Conservation (phyloP, 352 stramenopile genomes). For the Phytophthora megakarya region DNA sequence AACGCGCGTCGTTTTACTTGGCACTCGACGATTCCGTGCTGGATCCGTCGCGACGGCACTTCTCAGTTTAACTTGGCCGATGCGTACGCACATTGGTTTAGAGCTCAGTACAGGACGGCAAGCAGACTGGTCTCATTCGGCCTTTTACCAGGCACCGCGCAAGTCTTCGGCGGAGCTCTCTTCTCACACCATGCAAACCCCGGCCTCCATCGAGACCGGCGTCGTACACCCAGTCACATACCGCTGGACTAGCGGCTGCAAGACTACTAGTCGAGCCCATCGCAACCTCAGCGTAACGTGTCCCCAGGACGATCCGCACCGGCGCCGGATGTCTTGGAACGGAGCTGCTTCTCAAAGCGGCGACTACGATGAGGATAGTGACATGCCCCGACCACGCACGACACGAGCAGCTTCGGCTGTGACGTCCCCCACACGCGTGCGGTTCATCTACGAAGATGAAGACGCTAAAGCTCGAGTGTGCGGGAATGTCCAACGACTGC, state of each 20-base stretch:
- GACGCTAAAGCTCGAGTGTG: slow-evolving; percentile 41
- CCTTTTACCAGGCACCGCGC: slow-evolving; percentile 32
- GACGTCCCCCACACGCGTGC: slow-evolving; percentile 33
- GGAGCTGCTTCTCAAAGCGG: slow-evolving; percentile 2
- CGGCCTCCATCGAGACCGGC: slow-evolving; percentile 13
- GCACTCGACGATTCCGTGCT: slow-evolving; percentile 9
- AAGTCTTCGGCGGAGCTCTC: slow-evolving; percentile 14
- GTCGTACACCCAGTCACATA: slow-evolving; percentile 29
- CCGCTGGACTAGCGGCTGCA: slow-evolving; percentile 30
- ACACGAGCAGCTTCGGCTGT: neutral
- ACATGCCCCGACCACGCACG: slow-evolving; percentile 16
- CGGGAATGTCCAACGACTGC: slow-evolving; percentile 39
- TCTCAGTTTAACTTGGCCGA: slow-evolving; percentile 27
- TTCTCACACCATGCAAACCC: slow-evolving; percentile 18
- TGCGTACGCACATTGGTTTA: slow-evolving; percentile 5
- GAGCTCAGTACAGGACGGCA: neutral
- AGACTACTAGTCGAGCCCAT: slow-evolving; percentile 6
- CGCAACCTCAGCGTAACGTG: slow-evolving; percentile 31
- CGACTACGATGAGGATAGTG: slow-evolving; percentile 7
- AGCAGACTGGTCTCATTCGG: slow-evolving; percentile 25
- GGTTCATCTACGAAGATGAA: slow-evolving; percentile 49
- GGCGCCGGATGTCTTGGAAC: slow-evolving; percentile 34
- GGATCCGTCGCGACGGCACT: slow-evolving; percentile 25
- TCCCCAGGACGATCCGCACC: slow-evolving; percentile 14
- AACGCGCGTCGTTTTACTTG: slow-evolving; percentile 35